Evolutionary conservation across 495 filamentous ascomycete genomes (phyloP).

Genomic region (Penicillium daleae): DNA sequence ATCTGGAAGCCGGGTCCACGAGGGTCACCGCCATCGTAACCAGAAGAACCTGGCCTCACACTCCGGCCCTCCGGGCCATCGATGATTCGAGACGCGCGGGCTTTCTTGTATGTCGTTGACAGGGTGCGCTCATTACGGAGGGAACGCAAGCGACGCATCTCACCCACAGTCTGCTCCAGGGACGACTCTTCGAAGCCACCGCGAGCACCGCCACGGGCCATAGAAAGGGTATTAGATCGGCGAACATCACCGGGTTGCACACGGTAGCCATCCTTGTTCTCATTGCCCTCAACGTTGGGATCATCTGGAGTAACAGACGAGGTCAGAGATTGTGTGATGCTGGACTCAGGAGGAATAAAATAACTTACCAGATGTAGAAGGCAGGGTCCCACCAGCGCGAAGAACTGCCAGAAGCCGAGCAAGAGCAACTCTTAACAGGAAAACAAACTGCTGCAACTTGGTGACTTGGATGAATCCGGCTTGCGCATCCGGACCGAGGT

Average conservation of each 20-base stretch:
- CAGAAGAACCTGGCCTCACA: conserved; percentile 78
- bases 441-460: conserved; percentile 91
- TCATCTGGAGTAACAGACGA: conserved; percentile 60
- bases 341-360: conserved; percentile 2
- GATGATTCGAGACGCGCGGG: conserved; percentile 87
- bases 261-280: conserved; percentile 67
- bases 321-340: conserved; percentile 19
- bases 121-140: conserved; percentile 92
- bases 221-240: conserved; percentile 71
- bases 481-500: conserved; percentile 51
- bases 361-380: conserved; percentile 67
- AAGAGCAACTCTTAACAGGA: conserved; percentile 86
- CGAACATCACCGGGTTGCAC: conserved; percentile 48
- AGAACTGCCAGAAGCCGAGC: conserved; percentile 88
- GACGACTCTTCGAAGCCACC: conserved; percentile 69
- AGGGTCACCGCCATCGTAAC: conserved; percentile 61
- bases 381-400: conserved; percentile 76
- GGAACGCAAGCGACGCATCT: conserved; percentile 88
- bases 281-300: conserved; percentile 67
- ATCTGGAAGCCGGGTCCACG: conserved; percentile 72
- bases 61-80: conserved; percentile 84
- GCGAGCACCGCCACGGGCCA: conserved; percentile 64
- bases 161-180: conserved; percentile 93
- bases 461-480: conserved; percentile 67
- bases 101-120: conserved; percentile 87